phyloP scores from a whole-genome alignment of 2,329 filamentous ascomycete genomes.

The Pseudogymnoascus destructans region DNA sequence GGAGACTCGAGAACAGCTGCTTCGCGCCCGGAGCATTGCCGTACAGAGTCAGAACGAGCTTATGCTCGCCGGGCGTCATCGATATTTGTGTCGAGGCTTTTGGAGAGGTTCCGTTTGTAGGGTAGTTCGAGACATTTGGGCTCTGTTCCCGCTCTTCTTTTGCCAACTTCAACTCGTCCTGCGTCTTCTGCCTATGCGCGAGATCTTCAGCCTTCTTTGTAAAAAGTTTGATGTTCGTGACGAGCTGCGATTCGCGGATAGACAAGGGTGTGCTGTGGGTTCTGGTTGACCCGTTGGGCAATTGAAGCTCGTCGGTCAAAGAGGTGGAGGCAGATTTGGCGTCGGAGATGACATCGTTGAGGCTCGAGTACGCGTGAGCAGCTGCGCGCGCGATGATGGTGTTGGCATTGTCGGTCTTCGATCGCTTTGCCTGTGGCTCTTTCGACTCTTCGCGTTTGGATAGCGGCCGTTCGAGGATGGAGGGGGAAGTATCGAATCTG shows the following conservation, averaged over 20 bases:
- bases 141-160: constrained; percentile 19
- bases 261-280: constrained; percentile 19
- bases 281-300: constrained; percentile 22
- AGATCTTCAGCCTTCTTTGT: constrained; percentile 50
- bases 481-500: constrained; percentile 42
- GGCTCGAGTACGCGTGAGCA: constrained; percentile 39
- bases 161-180: constrained; percentile 31
- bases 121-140: constrained; percentile 4
- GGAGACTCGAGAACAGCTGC: constrained; percentile 78
- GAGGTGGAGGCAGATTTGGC: constrained; percentile 36
- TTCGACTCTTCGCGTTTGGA: constrained; percentile 31
- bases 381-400: constrained; percentile 31
- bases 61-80: constrained; percentile 33
- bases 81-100: constrained; percentile 22
- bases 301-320: constrained; percentile 36
- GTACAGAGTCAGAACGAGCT: constrained; percentile 59
- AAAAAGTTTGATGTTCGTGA: constrained; percentile 31
- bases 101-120: constrained; percentile 14
- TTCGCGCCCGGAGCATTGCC: constrained; percentile 62
- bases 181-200: constrained; percentile 45
- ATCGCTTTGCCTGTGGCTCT: constrained; percentile 46
- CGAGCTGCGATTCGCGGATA: constrained; percentile 18
- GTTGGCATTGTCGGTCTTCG: constrained; percentile 36
- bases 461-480: constrained; percentile 42
- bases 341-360: constrained; percentile 54